Conservation (phyloP, 2,329 filamentous ascomycete genomes). For the Juglanconis sp. region DNA sequence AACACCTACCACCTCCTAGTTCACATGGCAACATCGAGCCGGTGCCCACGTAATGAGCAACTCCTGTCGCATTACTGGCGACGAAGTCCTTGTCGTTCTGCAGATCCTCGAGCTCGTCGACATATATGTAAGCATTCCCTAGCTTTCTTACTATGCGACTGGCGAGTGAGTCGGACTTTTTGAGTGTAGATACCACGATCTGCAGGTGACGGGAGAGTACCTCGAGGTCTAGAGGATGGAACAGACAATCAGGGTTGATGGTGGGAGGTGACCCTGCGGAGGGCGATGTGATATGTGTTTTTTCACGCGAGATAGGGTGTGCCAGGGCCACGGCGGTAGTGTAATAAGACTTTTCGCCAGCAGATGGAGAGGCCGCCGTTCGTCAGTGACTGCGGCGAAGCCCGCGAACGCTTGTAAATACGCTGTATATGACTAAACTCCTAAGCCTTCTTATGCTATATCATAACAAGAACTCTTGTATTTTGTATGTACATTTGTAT, state of each 20-base stretch:
- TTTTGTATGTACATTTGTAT: too few relatives aligned
- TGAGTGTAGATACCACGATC: slow-evolving; percentile 23
- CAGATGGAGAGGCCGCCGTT: too few relatives aligned
- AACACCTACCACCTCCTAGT: slow-evolving; percentile 28
- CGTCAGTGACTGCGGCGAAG: too few relatives aligned
- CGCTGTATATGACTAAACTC: too few relatives aligned
- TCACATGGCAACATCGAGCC: slow-evolving; percentile 38
- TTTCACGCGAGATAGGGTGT: slow-evolving; percentile 13
- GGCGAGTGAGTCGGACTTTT: not conserved
- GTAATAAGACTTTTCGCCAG: too few relatives aligned
- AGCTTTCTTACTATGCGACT: not conserved
- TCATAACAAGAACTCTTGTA: too few relatives aligned
- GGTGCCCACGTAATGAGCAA: slow-evolving; percentile 34
- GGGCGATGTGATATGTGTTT: not conserved
- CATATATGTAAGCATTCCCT: not conserved
- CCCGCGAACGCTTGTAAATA: too few relatives aligned
- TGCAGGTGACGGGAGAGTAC: slow-evolving; percentile 42
- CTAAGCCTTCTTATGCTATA: too few relatives aligned
- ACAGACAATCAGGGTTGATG: slow-evolving; percentile 56
- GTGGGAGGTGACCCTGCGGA: slow-evolving; percentile 35
- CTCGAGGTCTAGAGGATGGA: slow-evolving; percentile 55
- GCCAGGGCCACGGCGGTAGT: not conserved
- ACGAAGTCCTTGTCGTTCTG: not conserved
- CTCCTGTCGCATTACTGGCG: not conserved
- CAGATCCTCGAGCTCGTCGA: not conserved